Base-by-base conservation (phyloP, 2,329 filamentous ascomycete species). In the Fusarium concolor region DNA sequence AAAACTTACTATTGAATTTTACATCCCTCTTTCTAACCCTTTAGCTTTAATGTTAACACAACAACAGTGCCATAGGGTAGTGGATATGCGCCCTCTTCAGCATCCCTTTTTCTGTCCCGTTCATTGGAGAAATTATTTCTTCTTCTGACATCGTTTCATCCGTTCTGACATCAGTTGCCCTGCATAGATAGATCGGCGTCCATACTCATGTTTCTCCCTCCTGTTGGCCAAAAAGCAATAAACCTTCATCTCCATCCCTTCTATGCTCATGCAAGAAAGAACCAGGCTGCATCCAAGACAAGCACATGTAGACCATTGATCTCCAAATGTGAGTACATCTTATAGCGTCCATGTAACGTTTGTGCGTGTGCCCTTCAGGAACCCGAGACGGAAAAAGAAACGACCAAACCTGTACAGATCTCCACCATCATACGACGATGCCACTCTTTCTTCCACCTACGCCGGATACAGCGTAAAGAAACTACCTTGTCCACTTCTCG, bases 351-450 rank as follows among this genome's bases (percentile, higher is more conserved):
- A 31, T 24, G 7, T 26, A 50, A 18, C 43, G n/a, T 56, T 33
- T 42, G 28, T 24, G 10, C 29, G 42, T 22, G 29, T 39, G 31
- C 31, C 26, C 3, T 26, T 29, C 45, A 55, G 39, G 57, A 59
- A 59, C 29, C 29, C 5, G 38, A 49, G 38, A 33, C 37, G 50
- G 38, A 54, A 57, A 50, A 42, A 57, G 35, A 47, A 52, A 52
- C 35, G 17, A 35, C 10, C 44, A 62, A 52, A 42, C 50, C 18
- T 42, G 14, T 50, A 43, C 35, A 43, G 51, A 49, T 53, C 55
- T 61, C 61, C 61, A 69, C 59, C 49, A 71, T 70, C 62, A 65
- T 65, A 72, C 62, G 65, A 72, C 56, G 10, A 45, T 24, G 22
- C 28, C 42, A 33, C 58, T 18, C 18, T 51, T 37, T 58, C 54